Evolutionary conservation across 164 flowering plant species (phyloP), one percentile per base, ranked within the genome.

Genomic region (Annona squamosa): DNA sequence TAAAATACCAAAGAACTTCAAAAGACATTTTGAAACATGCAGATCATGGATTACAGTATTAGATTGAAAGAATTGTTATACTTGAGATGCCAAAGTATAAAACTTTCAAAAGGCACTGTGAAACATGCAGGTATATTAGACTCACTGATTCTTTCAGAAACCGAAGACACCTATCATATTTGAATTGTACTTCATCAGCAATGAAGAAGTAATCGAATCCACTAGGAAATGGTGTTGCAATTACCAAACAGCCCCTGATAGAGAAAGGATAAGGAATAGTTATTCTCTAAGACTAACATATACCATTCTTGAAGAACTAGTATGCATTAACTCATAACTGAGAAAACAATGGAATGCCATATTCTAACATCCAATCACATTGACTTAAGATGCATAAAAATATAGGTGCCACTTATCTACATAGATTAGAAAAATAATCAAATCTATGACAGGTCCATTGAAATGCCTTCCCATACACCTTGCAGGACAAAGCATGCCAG

Each of bases 161-260:
- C 46, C 97, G 87, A 75, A 86, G 75, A 75, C 97, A 91, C 80
- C 97, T 80, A 77, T 94, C 99, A 77, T 86, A 92, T 82, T 94
- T 94, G 78, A 90, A 91, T 72, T 94, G 99, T 67, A 86, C 97
- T 82, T 94, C 99, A 84, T 94, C 97, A 48, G 99, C 95, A 80
- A 94, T 92, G 76, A 75, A 78, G 86, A 94, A 91, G 83, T 92
- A 87, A 84, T 94, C 99, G 74, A 94, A 92, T 71, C 98, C 98
- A 81, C 98, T 92, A 69, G 97, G 86, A 84, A 87, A 94, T 65
- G 98, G 98, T 62, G 98, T 92, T 18, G 98, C 97, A 76, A 94
- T 84, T 74, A 94, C 97, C 85, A 94, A 77, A 63, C 82, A 48
- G 73, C 95, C 98, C 86, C 97, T 94, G 71, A 4, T 52, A 68